These are phyloP conservation scores for Xylaria curta DNA, from an alignment of 495 filamentous ascomycete species.

Conservation along the genomic window DNA sequence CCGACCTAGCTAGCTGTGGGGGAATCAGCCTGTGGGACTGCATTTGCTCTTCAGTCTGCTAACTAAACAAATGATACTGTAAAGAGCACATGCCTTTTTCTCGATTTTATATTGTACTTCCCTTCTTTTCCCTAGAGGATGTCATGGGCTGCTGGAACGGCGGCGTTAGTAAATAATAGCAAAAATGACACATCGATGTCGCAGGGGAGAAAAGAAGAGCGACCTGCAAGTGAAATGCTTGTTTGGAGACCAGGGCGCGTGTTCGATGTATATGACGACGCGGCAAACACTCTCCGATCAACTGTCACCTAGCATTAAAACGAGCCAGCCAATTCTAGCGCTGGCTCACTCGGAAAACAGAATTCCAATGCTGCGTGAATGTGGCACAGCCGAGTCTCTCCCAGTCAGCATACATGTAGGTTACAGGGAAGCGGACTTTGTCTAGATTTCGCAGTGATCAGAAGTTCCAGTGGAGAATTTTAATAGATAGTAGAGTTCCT, in stretches of 20 bases:
- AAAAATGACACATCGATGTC: neutral
- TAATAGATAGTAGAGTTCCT: neutral
- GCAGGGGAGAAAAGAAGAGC: neutral
- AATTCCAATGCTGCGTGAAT: neutral
- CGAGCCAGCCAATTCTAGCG: neutral
- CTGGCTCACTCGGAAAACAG: neutral
- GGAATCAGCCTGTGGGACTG: neutral
- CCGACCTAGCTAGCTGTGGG: neutral
- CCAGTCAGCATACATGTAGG: constrained; percentile 8
- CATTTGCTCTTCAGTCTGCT: neutral
- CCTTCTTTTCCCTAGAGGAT: neutral
- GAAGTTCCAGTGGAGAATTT: neutral
- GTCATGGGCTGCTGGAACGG: neutral
- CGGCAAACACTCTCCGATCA: neutral
- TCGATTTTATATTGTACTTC: neutral
- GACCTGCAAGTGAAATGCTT: neutral
- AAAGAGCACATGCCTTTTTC: neutral
- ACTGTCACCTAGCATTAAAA: neutral
- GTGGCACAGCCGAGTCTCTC: neutral
- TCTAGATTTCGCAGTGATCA: neutral
- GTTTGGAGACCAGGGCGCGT: neutral
- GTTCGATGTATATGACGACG: neutral
- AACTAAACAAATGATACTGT: neutral
- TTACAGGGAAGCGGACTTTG: neutral
- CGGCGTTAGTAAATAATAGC: neutral